Conservation (phyloP, 2,329 filamentous ascomycete genomes). For the Aspergillus amoenus region DNA sequence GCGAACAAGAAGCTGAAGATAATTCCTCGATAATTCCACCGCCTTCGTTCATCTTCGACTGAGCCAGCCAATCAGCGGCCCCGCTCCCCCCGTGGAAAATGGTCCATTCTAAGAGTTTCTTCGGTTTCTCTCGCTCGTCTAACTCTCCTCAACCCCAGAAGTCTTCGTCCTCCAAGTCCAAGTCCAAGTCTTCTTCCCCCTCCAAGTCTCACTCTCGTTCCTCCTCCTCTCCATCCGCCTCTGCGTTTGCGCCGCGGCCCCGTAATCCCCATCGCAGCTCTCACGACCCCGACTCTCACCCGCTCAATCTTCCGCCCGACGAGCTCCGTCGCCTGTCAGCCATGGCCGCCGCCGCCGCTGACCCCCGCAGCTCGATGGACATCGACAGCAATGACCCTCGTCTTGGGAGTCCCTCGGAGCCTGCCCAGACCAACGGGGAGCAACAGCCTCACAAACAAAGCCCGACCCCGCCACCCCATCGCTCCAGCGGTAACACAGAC, state of each 20-base stretch:
- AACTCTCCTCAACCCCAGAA: conserved; percentile 1
- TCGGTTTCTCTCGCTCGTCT: conserved; percentile 38
- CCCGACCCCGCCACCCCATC: conserved; percentile 48
- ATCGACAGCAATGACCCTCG: conserved; percentile 63
- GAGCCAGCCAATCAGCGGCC: conserved; percentile 21
- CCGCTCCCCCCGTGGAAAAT: conserved; percentile 24
- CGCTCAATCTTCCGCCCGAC: conserved; percentile 86
- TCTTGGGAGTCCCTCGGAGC: conserved; percentile 53
- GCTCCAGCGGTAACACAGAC: conserved; percentile 56
- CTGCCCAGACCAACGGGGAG: conserved; percentile 25
- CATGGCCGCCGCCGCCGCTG: conserved; percentile 49
- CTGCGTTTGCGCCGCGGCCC: conserved; percentile 23
- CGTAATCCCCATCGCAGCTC: conserved; percentile 29
- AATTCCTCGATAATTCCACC: conserved; percentile 31
- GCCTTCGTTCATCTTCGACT: conserved; percentile 42
- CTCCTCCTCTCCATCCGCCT: conserved; percentile 27
- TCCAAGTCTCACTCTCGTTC: conserved; percentile 29
- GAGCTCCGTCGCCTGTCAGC: conserved; percentile 74
- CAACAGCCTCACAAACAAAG: conserved; percentile 33
- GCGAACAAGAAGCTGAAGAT: background rate
- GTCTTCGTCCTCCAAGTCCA: conserved; percentile 18
- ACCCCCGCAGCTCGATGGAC: conserved; percentile 67
- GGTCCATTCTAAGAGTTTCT: conserved; percentile 31
- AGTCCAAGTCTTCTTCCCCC: conserved; percentile 18
- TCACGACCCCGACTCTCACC: conserved; percentile 67